Evolutionary conservation across 1,139 yeast genomes (phyloP).

Genomic region (Hansenula lynferdii): DNA sequence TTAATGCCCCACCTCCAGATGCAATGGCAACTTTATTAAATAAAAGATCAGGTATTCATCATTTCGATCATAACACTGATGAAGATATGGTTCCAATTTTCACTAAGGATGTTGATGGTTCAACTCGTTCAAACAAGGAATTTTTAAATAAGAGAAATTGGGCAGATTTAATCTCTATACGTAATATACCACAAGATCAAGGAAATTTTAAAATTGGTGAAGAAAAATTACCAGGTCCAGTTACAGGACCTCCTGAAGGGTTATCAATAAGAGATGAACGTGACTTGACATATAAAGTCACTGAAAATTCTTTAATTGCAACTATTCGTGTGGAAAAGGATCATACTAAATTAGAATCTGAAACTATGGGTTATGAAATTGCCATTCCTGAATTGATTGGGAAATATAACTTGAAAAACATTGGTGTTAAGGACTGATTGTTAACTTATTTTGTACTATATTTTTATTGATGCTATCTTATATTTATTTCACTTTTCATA

Average conservation of each 20-base stretch:
- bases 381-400: conserved; percentile 55
- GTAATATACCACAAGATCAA: conserved; percentile 25
- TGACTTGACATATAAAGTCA: conserved; percentile 41
- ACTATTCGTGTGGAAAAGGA: conserved; percentile 72
- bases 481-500: too few species aligned
- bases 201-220: conserved; percentile 25
- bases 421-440: conserved; percentile 17
- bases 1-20: conserved; percentile 90
- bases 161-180: conserved; percentile 44
- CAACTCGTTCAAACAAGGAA: conserved; percentile 45
- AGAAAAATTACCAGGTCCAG: conserved; percentile 26
- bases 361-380: conserved; percentile 62
- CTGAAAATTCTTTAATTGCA: conserved; percentile 56
- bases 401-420: conserved; percentile 12
- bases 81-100: conserved; percentile 83
- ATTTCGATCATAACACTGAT: conserved; percentile 55
- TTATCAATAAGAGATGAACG: conserved; percentile 18
- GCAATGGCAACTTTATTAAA: conserved; percentile 70
- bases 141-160: conserved; percentile 82
- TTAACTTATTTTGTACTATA: too few species aligned
- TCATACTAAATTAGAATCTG: conserved; percentile 42
- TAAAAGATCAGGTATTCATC: conserved; percentile 65
- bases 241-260: conserved; percentile 6
- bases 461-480: too few species aligned
- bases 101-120: conserved; percentile 54